Base-by-base conservation (phyloP, 768 basidiomycete genomes). In the Trametes cingulata region DNA sequence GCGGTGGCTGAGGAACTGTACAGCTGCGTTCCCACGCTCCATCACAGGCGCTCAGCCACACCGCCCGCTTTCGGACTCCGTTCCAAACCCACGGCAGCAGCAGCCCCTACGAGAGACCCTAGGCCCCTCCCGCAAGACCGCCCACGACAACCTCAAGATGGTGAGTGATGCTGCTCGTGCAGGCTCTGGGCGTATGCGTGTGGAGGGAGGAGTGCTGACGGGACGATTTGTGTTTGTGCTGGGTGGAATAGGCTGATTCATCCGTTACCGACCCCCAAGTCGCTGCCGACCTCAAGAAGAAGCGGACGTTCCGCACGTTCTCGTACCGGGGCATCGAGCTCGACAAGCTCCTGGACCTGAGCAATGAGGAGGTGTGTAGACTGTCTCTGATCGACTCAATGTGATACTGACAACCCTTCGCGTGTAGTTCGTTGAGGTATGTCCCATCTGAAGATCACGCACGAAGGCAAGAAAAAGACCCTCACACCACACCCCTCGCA, bases 231-330 rank as follows among this genome's bases (percentile, higher is more conserved):
- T n/a, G 4, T 35, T 13, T 10, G 17, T 14, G 35, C 15, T 25
- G 22, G 19, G 25, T 33, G n/a, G n/a, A n/a, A n/a, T 68, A 94
- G 92, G 89, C 92, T 78, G 93, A 93, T 76, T 78, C 83, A 68
- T 78, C 77, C 57, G 82, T 94, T 68, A 96, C 95, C 78, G 95
- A 97, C 78, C 93, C 95, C 72, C 77, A 86, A 76, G 78, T 92
- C 75, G 97, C 96, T 70, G 95, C 95, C 63, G 96, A 95, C 76
- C 85, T 96, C 81, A 97, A 97, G 90, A 95, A 95, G 84, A 95
- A 88, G 86, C 83, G 97, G 73, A 95, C 94, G 60, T 98, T 98
- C 91, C 91, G 93, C 73, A 98, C 96, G 71, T 98, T 96, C 83
- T 92, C 92, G 36, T 99, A 95, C 87, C 91, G 97, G 72, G 97